Evolutionary conservation across 2,329 filamentous ascomycete species (phyloP).

Genomic region (Tolypocladium ovalisporum): DNA sequence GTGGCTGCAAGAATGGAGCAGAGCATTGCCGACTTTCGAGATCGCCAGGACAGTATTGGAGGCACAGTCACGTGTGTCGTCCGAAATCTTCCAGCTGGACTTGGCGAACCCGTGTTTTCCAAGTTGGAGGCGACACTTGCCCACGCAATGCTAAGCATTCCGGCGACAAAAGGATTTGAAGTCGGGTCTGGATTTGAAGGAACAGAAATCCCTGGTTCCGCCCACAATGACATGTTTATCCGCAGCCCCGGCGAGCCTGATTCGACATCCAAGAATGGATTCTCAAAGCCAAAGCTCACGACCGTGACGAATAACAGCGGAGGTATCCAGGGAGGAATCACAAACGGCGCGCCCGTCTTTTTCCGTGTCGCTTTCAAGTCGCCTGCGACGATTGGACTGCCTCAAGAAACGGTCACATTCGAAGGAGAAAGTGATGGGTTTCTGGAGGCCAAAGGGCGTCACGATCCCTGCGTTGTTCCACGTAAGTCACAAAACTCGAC

Average conservation of each 20-base stretch:
- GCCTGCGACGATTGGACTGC: neutral
- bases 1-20: neutral
- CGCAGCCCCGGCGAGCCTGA: no score
- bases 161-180: neutral
- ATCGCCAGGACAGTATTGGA: neutral
- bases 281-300: neutral
- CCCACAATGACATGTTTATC: neutral
- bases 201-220: neutral
- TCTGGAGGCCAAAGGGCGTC: neutral
- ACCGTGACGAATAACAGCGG: neutral
- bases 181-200: neutral
- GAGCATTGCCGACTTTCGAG: neutral
- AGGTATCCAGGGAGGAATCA: neutral
- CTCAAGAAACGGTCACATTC: neutral
- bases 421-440: neutral
- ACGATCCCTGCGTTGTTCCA: neutral
- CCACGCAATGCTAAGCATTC: neutral
- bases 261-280: neutral
- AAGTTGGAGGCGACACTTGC: neutral
- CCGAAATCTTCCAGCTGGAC: neutral
- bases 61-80: neutral
- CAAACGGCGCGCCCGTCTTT: neutral
- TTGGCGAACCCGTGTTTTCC: neutral
- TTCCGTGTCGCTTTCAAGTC: neutral
- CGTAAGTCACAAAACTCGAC: neutral